Percentiles rank a stretch among this genome's conserved stretches.
These are phyloP conservation scores for Triangularia verruculosa DNA, from an alignment of 2,329 filamentous ascomycete genomes.

Conservation along the genomic window DNA sequence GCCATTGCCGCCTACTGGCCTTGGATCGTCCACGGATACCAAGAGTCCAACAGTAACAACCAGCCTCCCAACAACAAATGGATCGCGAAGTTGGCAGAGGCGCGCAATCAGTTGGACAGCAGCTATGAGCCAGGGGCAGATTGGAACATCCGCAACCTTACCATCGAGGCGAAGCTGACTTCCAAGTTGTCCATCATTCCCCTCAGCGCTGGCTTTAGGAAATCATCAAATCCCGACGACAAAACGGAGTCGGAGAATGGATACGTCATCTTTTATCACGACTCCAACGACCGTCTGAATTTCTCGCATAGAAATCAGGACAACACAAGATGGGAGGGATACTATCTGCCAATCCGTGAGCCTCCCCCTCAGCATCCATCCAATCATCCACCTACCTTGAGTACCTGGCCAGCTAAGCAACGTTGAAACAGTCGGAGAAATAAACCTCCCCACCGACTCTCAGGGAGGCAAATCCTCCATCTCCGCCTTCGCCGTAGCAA, in stretches of 20 bases:
- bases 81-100: neutral
- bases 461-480: neutral
- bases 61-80: neutral
- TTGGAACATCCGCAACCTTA: neutral
- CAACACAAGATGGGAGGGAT: neutral
- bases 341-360: neutral
- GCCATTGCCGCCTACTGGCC: neutral
- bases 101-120: neutral
- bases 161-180: neutral
- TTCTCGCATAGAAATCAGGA: neutral
- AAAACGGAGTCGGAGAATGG: neutral
- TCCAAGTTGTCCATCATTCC: neutral
- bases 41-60: neutral
- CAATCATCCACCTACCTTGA: too few species aligned
- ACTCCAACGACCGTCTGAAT: neutral
- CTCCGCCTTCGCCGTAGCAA: neutral
- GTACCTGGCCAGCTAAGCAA: neutral
- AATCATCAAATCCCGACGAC: neutral
- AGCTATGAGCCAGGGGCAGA: neutral
- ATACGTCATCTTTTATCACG: neutral
- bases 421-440: neutral
- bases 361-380: neutral
- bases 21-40: neutral
- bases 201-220: neutral
- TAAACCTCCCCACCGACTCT: neutral